These are phyloP conservation scores for Senecio squalidus DNA, from an alignment of 140 eudicot species.

Conservation along the genomic window DNA sequence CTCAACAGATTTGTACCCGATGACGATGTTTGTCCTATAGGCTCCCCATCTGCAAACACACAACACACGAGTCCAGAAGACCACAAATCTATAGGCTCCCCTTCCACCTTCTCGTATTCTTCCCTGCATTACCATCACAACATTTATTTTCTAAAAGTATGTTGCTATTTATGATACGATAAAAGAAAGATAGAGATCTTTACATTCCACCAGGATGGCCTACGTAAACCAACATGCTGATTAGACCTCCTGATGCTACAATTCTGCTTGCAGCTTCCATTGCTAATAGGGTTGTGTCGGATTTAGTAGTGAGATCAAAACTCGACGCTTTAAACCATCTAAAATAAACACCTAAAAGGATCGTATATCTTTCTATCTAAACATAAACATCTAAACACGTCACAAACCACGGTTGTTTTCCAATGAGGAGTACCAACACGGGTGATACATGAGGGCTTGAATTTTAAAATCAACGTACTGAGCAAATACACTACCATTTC, in stretches of 20 bases:
- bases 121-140: constrained; percentile 45
- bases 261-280: constrained; percentile 71
- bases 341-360: too few relatives aligned
- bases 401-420: too few relatives aligned
- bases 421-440: too few relatives aligned
- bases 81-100: constrained; percentile 28
- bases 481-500: too few relatives aligned
- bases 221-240: constrained; percentile 73
- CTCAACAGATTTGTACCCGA: constrained; percentile 73
- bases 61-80: constrained; percentile 25
- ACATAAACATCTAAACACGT: too few relatives aligned
- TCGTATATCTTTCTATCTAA: too few relatives aligned
- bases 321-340: too few relatives aligned
- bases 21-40: constrained; percentile 63
- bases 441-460: too few relatives aligned
- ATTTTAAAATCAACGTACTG: too few relatives aligned
- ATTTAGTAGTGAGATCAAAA: too few relatives aligned
- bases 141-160: too few relatives aligned
- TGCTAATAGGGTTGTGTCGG: constrained; percentile 64
- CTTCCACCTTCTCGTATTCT: constrained; percentile 67
- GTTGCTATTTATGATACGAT: too few relatives aligned
- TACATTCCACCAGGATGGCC: constrained; percentile 96
- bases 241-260: constrained; percentile 70
- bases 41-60: constrained; percentile 38
- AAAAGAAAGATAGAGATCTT: background rate